Base-by-base conservation (phyloP, 768 basidiomycete genomes). In the Tulasnella sp. region DNA sequence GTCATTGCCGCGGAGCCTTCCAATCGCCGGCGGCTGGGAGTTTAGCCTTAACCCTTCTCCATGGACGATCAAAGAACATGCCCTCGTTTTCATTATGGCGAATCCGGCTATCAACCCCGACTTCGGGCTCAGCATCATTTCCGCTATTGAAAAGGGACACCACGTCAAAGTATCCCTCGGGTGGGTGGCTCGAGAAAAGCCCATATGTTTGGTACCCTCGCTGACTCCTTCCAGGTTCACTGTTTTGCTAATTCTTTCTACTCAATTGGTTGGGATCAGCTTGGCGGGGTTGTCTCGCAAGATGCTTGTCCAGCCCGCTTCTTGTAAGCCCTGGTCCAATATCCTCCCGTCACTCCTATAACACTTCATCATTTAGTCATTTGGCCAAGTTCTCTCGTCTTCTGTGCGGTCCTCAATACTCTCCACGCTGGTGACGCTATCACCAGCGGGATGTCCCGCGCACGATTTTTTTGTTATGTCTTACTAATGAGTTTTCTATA, bases 21-120 rank as follows among this genome's bases (percentile, higher is more conserved):
- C 90, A 87, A 27, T 90, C 89, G 0, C 84, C 82, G 81, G 78
- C 77, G 16, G 84, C 90, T 1, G 89, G 88, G 3, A 87, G 90
- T 3, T 75, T 87, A 48, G 91, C 91, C 81, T 92, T 58, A 98
- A 98, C 83, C 96, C 96, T 2, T 92, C 96, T 18, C 96, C 96
- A 27, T 98, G 96, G 94, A 97, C 96, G 84, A 96, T 97, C 88
- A 98, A 97, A 85, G 96, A 98, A 83, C 96, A 97, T 82, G 93
- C 93, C 10, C 87, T 95, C 24, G 93, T 97, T 44, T 93, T 89
- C 84, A 95, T 98, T 85, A 98, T 98, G 96, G 92, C 94, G 18
- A 97, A 96, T 21, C 83, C 86, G 34, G 80, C 75, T 0, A 62
- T 27, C 58, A 62, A 62, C 58, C 58, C 58, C 2, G 84, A 87